phyloP scores from a whole-genome alignment of 2,329 filamentous ascomycete genomes.

The Trichoderma breve region DNA sequence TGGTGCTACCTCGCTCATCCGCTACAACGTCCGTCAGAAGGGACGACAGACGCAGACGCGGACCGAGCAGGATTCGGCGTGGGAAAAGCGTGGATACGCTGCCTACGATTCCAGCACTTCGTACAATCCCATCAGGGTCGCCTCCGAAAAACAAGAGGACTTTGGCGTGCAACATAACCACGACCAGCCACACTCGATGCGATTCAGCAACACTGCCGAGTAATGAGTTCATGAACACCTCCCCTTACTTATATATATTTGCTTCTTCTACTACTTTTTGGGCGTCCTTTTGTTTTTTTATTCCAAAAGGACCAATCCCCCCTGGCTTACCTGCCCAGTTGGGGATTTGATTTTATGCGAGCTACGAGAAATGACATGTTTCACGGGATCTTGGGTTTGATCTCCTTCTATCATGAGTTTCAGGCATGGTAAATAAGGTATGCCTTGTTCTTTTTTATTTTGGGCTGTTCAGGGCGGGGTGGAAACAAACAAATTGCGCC shows the following conservation, averaged over 20 bases:
- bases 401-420: background rate
- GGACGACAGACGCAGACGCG: conserved; percentile 33
- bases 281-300: background rate
- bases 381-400: conserved; percentile 1
- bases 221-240: conserved; percentile 15
- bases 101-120: conserved; percentile 39
- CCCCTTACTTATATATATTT: background rate
- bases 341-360: conserved; percentile 15
- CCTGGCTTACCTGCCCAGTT: background rate
- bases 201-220: conserved; percentile 11
- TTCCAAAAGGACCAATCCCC: background rate
- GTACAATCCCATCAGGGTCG: conserved; percentile 33
- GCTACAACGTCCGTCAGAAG: conserved; percentile 46
- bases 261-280: background rate
- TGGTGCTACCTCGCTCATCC: conserved; percentile 44
- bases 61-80: conserved; percentile 25
- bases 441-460: conserved; percentile 10
- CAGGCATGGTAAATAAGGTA: conserved; percentile 6
- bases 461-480: conserved; percentile 8
- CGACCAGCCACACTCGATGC: conserved; percentile 13
- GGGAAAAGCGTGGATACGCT: conserved; percentile 35
- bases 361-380: conserved; percentile 19
- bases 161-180: background rate
- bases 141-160: conserved; percentile 12
- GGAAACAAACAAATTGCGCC: conserved; percentile 14